phyloP scores from a whole-genome alignment of 73 alveolate genomes.

The Urostyla sp. region DNA sequence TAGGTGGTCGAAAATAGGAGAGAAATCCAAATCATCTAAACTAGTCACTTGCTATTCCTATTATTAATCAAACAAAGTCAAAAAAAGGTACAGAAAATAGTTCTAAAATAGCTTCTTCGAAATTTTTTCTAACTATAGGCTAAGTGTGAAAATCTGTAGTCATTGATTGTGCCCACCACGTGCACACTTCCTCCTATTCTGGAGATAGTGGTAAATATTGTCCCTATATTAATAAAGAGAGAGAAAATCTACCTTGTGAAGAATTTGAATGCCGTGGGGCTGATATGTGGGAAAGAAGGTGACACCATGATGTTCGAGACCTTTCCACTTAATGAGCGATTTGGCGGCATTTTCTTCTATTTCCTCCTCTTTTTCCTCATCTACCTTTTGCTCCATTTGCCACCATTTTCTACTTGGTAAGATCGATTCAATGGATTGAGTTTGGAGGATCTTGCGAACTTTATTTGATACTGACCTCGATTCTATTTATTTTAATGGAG shows the following conservation, averaged over 20 bases:
- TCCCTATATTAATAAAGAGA: neutral
- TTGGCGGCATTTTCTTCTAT: conserved; percentile 80
- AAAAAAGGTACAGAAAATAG: conserved; percentile 69
- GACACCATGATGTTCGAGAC: conserved; percentile 98
- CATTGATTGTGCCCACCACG: conserved; percentile 93
- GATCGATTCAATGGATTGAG: neutral
- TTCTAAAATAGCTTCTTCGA: conserved; percentile 79
- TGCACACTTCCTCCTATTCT: conserved; percentile 96
- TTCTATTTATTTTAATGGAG: too few relatives aligned
- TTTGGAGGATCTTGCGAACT: neutral
- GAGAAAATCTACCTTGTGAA: conserved; percentile 66
- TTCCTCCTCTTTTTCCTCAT: conserved; percentile 43
- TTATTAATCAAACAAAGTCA: neutral
- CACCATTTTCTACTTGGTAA: conserved; percentile 5
- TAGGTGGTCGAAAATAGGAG: conserved; percentile 79
- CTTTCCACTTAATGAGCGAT: conserved; percentile 79
- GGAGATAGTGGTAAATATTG: conserved; percentile 78
- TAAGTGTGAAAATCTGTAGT: conserved; percentile 90
- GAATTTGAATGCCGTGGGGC: conserved; percentile 89
- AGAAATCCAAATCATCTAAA: conserved; percentile 92
- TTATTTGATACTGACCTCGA: too few relatives aligned
- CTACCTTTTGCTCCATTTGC: conserved; percentile 67
- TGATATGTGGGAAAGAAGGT: conserved; percentile 89
- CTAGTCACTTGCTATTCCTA: conserved; percentile 69
- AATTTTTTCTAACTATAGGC: conserved; percentile 86